Evolutionary conservation across 169 alveolate genomes (phyloP).

Genomic region (Cardiosporidium cionae): DNA sequence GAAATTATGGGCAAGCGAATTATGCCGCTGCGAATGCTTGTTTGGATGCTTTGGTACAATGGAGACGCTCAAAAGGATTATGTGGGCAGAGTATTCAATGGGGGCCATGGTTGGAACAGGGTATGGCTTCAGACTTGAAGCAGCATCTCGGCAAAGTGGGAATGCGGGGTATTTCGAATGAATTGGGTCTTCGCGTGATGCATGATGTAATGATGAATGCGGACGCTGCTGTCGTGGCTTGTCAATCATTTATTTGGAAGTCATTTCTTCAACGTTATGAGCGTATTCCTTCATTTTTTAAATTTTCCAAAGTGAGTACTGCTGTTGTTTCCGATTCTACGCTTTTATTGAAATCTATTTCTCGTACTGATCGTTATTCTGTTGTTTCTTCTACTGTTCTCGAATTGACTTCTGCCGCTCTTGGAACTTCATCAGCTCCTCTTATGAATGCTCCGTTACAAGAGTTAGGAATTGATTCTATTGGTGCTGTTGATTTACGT

Average conservation of each 20-base stretch:
- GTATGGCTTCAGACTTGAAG: constrained; percentile 38
- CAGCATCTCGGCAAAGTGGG: constrained; percentile 54
- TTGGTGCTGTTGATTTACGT: constrained; percentile 66
- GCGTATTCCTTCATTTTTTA: constrained; percentile 27
- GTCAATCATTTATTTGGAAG: constrained; percentile 48
- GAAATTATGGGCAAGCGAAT: constrained; percentile 56
- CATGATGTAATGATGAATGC: constrained; percentile 20
- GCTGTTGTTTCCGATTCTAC: constrained; percentile 7
- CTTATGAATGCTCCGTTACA: constrained; percentile 36
- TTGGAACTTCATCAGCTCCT: constrained; percentile 30
- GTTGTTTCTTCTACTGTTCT: constrained; percentile 14
- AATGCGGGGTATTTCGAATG: constrained; percentile 50
- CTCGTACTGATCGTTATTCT: constrained; percentile 6
- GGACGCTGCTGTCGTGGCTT: constrained; percentile 31
- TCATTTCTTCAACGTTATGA: constrained; percentile 38
- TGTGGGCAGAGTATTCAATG: constrained; percentile 52
- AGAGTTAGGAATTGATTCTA: constrained; percentile 64
- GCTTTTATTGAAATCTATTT: background rate
- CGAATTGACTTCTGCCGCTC: constrained; percentile 22
- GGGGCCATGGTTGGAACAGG: constrained; percentile 61
- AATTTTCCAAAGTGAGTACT: constrained; percentile 4
- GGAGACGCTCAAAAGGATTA: constrained; percentile 42
- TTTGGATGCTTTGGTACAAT: constrained; percentile 42
- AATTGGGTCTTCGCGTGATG: constrained; percentile 44
- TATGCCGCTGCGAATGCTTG: constrained; percentile 58